A percentile compares a stretch with the other conserved stretches of the same genome.
These are phyloP conservation scores for Nitzschia sp. DNA, from an alignment of 108 stramenopile species.

Conservation along the genomic window DNA sequence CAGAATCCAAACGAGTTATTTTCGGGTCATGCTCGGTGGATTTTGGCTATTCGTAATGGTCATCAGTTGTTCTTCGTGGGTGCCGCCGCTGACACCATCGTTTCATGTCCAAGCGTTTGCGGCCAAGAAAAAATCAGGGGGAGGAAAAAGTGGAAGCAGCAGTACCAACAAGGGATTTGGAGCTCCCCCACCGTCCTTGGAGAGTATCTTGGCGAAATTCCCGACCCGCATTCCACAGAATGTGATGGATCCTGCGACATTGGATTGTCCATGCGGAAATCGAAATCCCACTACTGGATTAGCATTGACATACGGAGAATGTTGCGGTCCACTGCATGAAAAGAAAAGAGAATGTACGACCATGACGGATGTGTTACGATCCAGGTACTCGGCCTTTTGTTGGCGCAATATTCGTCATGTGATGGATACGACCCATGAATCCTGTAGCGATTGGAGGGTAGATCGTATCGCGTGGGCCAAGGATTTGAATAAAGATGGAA, in stretches of 20 bases:
- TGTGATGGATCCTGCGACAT: conserved; percentile 24
- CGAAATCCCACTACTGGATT: no score
- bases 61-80: no score
- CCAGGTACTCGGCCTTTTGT: conserved; percentile 68
- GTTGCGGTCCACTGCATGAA: conserved; percentile 62
- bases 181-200: conserved; percentile 46
- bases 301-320: conserved; percentile 37
- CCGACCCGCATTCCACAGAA: conserved; percentile 56
- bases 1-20: no score
- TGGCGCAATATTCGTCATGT: conserved; percentile 58
- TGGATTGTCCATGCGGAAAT: conserved; percentile 58
- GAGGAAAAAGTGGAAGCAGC: neutral
- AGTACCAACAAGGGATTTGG: conserved; percentile 60
- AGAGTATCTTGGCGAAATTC: conserved; percentile 48
- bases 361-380: conserved; percentile 49
- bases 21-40: no score
- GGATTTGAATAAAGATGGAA: conserved; percentile 64
- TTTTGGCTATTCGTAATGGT: no score
- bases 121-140: conserved; percentile 13
- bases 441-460: conserved; percentile 56
- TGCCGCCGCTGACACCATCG: neutral
- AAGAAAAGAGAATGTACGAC: conserved; percentile 25
- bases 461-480: conserved; percentile 76
- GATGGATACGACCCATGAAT: conserved; percentile 68
- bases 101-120: neutral